Conservation (phyloP, 495 filamentous ascomycete genomes). For the Neurospora sublineolata region DNA sequence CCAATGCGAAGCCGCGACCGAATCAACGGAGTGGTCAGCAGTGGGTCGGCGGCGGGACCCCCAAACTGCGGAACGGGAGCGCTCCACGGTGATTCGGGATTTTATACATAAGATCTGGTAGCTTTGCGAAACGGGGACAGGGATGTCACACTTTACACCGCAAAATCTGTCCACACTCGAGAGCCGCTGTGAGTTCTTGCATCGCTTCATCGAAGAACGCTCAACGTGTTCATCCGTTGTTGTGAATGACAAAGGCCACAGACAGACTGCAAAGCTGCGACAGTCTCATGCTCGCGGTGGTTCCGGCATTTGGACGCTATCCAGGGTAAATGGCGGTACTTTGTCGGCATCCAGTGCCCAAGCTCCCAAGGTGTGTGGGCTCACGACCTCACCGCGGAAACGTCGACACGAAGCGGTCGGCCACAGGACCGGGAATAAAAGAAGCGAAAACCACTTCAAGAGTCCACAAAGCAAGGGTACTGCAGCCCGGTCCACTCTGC, state of each 20-base stretch:
- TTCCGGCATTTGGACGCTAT: neutral
- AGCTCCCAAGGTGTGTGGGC: slow-evolving; percentile 1
- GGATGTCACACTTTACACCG: neutral
- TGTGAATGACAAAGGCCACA: neutral
- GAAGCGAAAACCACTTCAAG: slow-evolving; percentile 1
- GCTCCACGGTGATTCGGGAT: neutral
- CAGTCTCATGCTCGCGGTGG: neutral
- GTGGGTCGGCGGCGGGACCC: neutral
- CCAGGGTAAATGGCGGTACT: neutral
- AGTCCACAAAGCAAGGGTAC: slow-evolving; percentile 4
- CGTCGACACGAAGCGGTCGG: neutral
- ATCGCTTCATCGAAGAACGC: neutral
- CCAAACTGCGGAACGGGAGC: slow-evolving; percentile 1
- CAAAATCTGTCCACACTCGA: neutral
- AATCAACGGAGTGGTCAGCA: neutral
- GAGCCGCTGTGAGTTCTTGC: neutral
- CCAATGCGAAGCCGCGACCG: neutral
- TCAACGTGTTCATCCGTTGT: neutral
- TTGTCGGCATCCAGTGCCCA: neutral
- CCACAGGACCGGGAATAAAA: slow-evolving; percentile 5
- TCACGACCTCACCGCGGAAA: slow-evolving; percentile 2
- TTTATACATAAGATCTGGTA: neutral
- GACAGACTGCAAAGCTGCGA: neutral
- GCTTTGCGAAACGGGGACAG: neutral
- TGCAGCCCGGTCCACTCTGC: slow-evolving; percentile 3